phyloP scores from a whole-genome alignment of 192 early-diverging fungal genomes.

The Coemansia sp. region DNA sequence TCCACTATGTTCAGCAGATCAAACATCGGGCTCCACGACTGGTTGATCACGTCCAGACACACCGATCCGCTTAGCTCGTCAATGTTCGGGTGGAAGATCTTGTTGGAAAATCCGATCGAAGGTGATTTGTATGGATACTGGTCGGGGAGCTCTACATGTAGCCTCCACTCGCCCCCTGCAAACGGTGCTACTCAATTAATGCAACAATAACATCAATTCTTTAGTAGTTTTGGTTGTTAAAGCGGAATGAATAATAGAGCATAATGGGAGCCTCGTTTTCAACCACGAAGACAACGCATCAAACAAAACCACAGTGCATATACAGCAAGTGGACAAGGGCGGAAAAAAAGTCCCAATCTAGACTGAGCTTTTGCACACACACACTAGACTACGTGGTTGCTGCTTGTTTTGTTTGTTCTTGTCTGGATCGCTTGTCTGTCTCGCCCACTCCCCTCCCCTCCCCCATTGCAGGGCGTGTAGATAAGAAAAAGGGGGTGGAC shows the following conservation, averaged over 20 bases:
- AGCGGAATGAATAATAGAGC: background rate
- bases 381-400: background rate
- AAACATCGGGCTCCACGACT: conserved; percentile 99
- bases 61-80: conserved; percentile 99
- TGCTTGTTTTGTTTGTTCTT: background rate
- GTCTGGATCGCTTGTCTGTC: conserved; percentile 1
- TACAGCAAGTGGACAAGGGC: background rate
- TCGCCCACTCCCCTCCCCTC: no score
- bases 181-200: conserved; percentile 79
- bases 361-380: background rate
- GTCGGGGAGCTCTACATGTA: conserved; percentile 98
- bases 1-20: conserved; percentile 99
- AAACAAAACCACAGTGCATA: background rate
- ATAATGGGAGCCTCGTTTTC: no score
- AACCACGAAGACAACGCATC: no score
- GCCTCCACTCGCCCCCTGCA: conserved; percentile 91
- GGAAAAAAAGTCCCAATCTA: background rate
- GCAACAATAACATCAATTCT: background rate
- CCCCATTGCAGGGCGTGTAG: background rate
- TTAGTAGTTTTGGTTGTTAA: background rate
- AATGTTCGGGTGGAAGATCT: conserved; percentile 99
- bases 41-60: conserved; percentile 99
- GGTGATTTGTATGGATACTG: conserved; percentile 99
- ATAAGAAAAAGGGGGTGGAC: background rate
- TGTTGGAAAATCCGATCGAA: conserved; percentile 99